phyloP scores from a whole-genome alignment of 2,329 filamentous ascomycete species.

The Stachybotrys echinatus region DNA sequence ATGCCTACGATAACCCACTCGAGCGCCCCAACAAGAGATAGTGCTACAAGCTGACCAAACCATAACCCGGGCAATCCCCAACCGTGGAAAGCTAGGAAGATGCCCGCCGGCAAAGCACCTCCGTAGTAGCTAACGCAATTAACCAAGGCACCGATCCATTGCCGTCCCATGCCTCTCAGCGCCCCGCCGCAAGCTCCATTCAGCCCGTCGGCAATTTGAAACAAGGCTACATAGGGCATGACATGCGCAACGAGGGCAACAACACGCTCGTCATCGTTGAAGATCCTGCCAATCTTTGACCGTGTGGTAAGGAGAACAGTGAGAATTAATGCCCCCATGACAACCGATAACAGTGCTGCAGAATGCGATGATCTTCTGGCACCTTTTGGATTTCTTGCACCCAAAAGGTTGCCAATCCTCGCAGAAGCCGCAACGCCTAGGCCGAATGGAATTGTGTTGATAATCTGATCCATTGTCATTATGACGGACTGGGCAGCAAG shows the following conservation, averaged over 20 bases:
- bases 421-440: slow-evolving; percentile 76
- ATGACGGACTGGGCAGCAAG: slow-evolving; percentile 82
- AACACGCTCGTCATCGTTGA: slow-evolving; percentile 73
- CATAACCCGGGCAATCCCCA: slow-evolving; percentile 79
- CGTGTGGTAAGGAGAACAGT: slow-evolving; percentile 64
- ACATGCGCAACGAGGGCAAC: slow-evolving; percentile 68
- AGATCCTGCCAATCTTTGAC: slow-evolving; percentile 69
- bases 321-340: slow-evolving; percentile 64
- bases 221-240: slow-evolving; percentile 81
- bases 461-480: slow-evolving; percentile 82
- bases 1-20: slow-evolving; percentile 77
- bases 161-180: slow-evolving; percentile 76
- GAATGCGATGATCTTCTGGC: slow-evolving; percentile 70
- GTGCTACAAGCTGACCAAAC: slow-evolving; percentile 75
- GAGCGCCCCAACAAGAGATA: slow-evolving; percentile 72
- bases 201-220: slow-evolving; percentile 84
- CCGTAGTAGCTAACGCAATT: slow-evolving; percentile 82
- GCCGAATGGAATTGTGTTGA: slow-evolving; percentile 83
- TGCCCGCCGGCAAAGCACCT: slow-evolving; percentile 73
- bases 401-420: slow-evolving; percentile 74
- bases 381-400: slow-evolving; percentile 58
- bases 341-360: slow-evolving; percentile 66
- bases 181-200: slow-evolving; percentile 81
- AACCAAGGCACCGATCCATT: slow-evolving; percentile 78
- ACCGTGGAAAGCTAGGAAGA: slow-evolving; percentile 79